These are phyloP conservation scores for Cordyceps militaris DNA, from an alignment of 2,329 filamentous ascomycete genomes.

Conservation along the genomic window DNA sequence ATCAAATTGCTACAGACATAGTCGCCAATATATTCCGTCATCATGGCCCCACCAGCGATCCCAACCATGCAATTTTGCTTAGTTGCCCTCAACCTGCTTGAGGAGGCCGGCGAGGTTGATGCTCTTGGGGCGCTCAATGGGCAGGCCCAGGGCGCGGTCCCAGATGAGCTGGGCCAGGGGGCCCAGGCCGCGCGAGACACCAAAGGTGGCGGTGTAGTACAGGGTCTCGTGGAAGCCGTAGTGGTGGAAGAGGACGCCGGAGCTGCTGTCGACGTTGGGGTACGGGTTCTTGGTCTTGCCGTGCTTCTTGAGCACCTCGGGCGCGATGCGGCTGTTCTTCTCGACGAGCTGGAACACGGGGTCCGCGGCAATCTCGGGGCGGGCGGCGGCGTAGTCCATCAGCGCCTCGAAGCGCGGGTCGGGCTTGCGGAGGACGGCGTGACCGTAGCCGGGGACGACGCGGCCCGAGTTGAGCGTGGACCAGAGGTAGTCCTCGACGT, in stretches of 20 bases:
- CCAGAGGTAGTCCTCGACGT: constrained; percentile 89
- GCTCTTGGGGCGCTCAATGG: constrained; percentile 96
- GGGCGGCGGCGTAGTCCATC: constrained; percentile 86
- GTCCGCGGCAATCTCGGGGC: constrained; percentile 77
- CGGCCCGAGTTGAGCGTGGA: constrained; percentile 85
- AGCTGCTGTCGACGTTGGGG: constrained; percentile 91
- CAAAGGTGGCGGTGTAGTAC: constrained; percentile 78
- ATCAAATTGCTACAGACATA: neutral
- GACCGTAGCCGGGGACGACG: constrained; percentile 90
- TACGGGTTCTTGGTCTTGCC: constrained; percentile 98
- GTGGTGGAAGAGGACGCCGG: constrained; percentile 93
- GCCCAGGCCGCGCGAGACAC: constrained; percentile 66
- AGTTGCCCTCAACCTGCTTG: constrained; percentile 51
- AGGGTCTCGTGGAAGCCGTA: constrained; percentile 96
- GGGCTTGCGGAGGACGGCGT: constrained; percentile 92
- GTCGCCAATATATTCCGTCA: neutral
- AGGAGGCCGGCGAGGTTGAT: constrained; percentile 86
- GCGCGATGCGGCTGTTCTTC: constrained; percentile 87
- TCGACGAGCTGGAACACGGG: constrained; percentile 92
- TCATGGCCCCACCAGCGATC: neutral
- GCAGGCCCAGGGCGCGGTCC: constrained; percentile 87
- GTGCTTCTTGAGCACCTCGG: constrained; percentile 83
- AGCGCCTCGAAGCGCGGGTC: constrained; percentile 94
- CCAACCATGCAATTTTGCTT: constrained; percentile 13
- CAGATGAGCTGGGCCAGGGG: constrained; percentile 92